Evolutionary conservation across 768 basidiomycete species (phyloP).

Genomic region (Stropharia rugosoannulata): DNA sequence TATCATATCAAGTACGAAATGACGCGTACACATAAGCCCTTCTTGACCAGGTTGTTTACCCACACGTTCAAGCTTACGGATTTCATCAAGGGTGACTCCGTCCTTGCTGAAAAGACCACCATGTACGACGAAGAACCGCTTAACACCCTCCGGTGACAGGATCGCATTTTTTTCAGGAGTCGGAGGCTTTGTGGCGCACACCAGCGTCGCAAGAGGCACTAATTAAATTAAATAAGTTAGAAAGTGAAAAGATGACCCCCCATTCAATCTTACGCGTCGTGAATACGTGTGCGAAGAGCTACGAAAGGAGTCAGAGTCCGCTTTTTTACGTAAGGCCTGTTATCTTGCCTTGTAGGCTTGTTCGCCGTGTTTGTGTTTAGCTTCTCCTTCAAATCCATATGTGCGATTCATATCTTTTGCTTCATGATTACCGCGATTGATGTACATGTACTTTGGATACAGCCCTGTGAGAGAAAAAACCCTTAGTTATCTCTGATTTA

Average conservation of each 20-base stretch:
- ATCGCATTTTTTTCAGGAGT: conserved; percentile 52
- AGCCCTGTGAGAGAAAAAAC: conserved; percentile 59
- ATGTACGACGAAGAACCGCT: conserved; percentile 93
- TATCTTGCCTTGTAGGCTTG: conserved; percentile 80
- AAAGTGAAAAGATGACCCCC: neutral
- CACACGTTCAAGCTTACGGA: conserved; percentile 83
- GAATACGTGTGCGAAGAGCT: conserved; percentile 95
- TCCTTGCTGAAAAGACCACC: conserved; percentile 97
- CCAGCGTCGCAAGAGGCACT: conserved; percentile 91
- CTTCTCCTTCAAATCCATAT: conserved; percentile 95
- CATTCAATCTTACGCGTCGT: conserved; percentile 63
- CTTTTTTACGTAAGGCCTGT: conserved; percentile 2
- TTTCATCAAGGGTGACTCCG: conserved; percentile 90
- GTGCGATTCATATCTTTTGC: conserved; percentile 95
- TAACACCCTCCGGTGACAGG: conserved; percentile 76
- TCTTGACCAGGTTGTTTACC: conserved; percentile 92
- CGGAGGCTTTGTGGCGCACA: conserved; percentile 70
- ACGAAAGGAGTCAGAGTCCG: neutral
- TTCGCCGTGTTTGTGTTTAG: conserved; percentile 95
- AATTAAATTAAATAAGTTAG: conserved; percentile 6
- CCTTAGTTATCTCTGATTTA: neutral
- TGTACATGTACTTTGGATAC: conserved; percentile 84
- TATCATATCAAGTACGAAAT: conserved; percentile 6
- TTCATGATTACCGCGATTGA: conserved; percentile 97
- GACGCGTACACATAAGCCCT: conserved; percentile 86